Conservation (phyloP, 148 eudicot species). For the Polygonum aviculare region DNA sequence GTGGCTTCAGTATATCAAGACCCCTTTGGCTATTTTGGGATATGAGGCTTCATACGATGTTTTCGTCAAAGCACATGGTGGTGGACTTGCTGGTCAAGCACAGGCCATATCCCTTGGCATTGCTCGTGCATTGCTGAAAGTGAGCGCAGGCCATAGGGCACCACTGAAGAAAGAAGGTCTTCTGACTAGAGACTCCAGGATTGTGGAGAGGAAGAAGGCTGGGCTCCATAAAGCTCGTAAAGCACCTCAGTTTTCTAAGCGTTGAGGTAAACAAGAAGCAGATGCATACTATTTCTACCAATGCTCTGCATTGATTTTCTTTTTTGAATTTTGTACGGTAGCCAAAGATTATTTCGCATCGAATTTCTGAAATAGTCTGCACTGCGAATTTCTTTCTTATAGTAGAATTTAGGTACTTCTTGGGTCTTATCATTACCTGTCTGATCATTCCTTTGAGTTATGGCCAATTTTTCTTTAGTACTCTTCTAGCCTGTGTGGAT, state of each 20-base stretch:
- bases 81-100: slow-evolving; percentile 95
- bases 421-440: not conserved
- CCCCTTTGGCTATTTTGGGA: slow-evolving; percentile 62
- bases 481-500: not conserved
- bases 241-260: slow-evolving; percentile 92
- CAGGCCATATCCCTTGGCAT: slow-evolving; percentile 89
- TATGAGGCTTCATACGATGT: slow-evolving; percentile 79
- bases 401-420: too few relatives aligned
- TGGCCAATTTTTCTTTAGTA: not conserved
- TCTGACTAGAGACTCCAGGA: slow-evolving; percentile 83
- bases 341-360: not conserved
- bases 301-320: not conserved
- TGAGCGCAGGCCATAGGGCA: slow-evolving; percentile 60
- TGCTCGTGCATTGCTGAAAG: slow-evolving; percentile 84
- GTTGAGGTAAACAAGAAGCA: slow-evolving; percentile 39
- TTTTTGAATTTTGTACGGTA: not conserved
- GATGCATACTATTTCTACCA: not conserved
- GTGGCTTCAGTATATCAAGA: slow-evolving; percentile 80
- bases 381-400: not conserved
- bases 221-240: slow-evolving; percentile 95
- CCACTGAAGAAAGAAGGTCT: slow-evolving; percentile 78
- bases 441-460: not conserved
- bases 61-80: slow-evolving; percentile 92
- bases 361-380: not conserved
- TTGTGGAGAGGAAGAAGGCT: slow-evolving; percentile 86